Percentiles rank a stretch among this genome's conserved stretches.
Conservation (phyloP, 148 eudicot genomes). For the Euryodendron excelsum region DNA sequence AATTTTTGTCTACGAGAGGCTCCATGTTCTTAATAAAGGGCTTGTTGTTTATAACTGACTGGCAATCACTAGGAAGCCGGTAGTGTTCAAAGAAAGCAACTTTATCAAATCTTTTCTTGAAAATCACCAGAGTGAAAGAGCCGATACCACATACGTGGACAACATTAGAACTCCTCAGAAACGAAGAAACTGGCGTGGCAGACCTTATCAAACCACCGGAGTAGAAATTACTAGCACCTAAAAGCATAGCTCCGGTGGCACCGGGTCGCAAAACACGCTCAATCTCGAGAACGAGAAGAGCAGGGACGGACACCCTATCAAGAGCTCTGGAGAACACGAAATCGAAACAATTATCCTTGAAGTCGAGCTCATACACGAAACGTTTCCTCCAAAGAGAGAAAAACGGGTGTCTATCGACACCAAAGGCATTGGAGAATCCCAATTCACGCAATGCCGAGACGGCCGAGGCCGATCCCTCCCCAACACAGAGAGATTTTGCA, state of each 20-base stretch:
- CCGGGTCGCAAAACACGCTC: slow-evolving; percentile 80
- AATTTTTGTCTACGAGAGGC: slow-evolving; percentile 37
- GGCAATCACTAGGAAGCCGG: slow-evolving; percentile 58
- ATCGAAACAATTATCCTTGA: slow-evolving; percentile 49
- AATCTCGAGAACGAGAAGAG: slow-evolving; percentile 67
- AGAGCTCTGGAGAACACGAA: slow-evolving; percentile 68
- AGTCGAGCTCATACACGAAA: slow-evolving; percentile 58
- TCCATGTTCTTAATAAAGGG: slow-evolving; percentile 54
- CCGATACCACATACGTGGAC: slow-evolving; percentile 53
- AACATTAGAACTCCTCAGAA: slow-evolving; percentile 51
- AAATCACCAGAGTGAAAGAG: slow-evolving; percentile 49
- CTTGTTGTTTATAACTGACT: slow-evolving; percentile 49
- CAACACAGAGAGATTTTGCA: slow-evolving; percentile 66
- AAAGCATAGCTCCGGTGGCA: slow-evolving; percentile 69
- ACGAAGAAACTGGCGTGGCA: slow-evolving; percentile 56
- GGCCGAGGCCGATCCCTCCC: slow-evolving; percentile 53
- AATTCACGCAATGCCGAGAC: slow-evolving; percentile 42
- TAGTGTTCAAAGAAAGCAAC: slow-evolving; percentile 41
- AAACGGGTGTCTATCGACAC: slow-evolving; percentile 54
- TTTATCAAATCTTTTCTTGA: slow-evolving; percentile 47
- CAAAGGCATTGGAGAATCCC: slow-evolving; percentile 53
- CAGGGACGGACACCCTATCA: slow-evolving; percentile 69
- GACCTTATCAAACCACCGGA: slow-evolving; percentile 56
- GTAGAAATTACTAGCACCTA: slow-evolving; percentile 37
- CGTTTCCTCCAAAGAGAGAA: slow-evolving; percentile 55